Evolutionary conservation across 169 alveolate genomes (phyloP).

Genomic region (Amoebophrya sp.): DNA sequence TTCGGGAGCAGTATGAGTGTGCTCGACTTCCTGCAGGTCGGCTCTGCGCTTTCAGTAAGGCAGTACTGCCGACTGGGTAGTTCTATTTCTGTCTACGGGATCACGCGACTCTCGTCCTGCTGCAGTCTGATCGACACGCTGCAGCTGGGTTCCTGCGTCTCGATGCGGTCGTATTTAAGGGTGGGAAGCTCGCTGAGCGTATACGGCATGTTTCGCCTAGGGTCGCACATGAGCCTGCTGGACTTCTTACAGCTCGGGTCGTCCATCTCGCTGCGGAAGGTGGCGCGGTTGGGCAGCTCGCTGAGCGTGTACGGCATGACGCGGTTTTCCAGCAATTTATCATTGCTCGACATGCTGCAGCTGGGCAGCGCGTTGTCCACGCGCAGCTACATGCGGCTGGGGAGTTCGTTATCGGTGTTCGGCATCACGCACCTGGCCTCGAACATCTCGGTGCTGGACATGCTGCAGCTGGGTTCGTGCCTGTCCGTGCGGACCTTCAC

Average conservation of each 20-base stretch:
- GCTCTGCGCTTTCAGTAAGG: too few relatives aligned
- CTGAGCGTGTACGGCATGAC: neutral
- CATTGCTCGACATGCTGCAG: constrained; percentile 20
- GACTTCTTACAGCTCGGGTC: constrained; percentile 11
- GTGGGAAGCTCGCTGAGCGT: constrained; percentile 13
- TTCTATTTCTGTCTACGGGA: neutral
- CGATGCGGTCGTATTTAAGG: neutral
- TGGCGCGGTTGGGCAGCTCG: neutral
- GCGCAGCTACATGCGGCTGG: constrained; percentile 9
- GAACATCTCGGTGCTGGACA: neutral
- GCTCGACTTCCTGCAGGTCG: too few relatives aligned
- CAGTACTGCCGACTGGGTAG: constrained; percentile 1
- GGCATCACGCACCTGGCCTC: constrained; percentile 5
- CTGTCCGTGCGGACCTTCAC: constrained; percentile 3
- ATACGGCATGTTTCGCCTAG: neutral
- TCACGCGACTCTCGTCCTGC: too few relatives aligned
- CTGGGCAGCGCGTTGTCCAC: constrained; percentile 8
- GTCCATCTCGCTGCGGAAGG: neutral
- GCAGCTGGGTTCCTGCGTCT: neutral
- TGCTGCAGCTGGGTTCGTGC: neutral
- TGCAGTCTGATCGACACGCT: neutral
- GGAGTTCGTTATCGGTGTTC: neutral
- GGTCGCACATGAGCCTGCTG: neutral
- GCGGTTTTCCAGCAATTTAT: neutral
- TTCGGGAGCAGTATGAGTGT: too few relatives aligned